Evolutionary conservation across 768 basidiomycete species (phyloP).

Genomic region (Rhodotorula taiwanensis): DNA sequence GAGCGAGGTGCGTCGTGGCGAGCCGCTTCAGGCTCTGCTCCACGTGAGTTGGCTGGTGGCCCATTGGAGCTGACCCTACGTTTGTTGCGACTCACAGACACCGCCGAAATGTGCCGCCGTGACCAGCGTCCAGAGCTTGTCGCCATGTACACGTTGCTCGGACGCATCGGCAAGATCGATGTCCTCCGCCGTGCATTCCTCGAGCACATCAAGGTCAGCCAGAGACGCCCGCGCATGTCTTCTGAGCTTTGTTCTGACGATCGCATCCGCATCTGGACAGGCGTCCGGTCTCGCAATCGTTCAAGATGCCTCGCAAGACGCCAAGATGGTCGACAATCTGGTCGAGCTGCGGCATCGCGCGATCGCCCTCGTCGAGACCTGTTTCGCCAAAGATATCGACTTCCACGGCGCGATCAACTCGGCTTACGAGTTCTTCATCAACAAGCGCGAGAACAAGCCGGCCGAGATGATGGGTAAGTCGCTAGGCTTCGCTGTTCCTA

Average conservation of each 20-base stretch:
- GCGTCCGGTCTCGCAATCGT: constrained; percentile 59
- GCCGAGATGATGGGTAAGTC: constrained; percentile 66
- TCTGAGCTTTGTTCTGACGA: too few relatives aligned
- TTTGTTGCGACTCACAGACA: constrained; percentile 47
- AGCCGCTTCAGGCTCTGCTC: too few relatives aligned
- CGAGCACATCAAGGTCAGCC: constrained; percentile 54
- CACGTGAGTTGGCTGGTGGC: neutral
- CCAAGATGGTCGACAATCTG: constrained; percentile 68
- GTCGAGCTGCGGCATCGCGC: constrained; percentile 61
- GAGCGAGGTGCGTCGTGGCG: constrained; percentile 33
- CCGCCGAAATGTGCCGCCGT: constrained; percentile 53
- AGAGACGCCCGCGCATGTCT: too few relatives aligned
- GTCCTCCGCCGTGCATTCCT: constrained; percentile 60
- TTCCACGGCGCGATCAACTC: constrained; percentile 45
- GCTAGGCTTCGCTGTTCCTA: neutral
- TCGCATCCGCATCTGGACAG: too few relatives aligned
- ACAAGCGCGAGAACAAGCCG: constrained; percentile 64
- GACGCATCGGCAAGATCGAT: constrained; percentile 54
- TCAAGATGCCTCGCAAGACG: constrained; percentile 57
- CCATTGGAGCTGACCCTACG: neutral
- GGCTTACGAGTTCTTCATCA: constrained; percentile 69
- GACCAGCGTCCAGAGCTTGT: constrained; percentile 50
- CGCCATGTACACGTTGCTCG: constrained; percentile 59
- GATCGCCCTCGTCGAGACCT: constrained; percentile 51
- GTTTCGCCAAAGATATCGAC: constrained; percentile 53